A percentile compares a stretch with the other conserved stretches of the same genome.
phyloP scores from a whole-genome alignment of 192 early-diverging fungal genomes.

The Linnemannia schmuckeri region DNA sequence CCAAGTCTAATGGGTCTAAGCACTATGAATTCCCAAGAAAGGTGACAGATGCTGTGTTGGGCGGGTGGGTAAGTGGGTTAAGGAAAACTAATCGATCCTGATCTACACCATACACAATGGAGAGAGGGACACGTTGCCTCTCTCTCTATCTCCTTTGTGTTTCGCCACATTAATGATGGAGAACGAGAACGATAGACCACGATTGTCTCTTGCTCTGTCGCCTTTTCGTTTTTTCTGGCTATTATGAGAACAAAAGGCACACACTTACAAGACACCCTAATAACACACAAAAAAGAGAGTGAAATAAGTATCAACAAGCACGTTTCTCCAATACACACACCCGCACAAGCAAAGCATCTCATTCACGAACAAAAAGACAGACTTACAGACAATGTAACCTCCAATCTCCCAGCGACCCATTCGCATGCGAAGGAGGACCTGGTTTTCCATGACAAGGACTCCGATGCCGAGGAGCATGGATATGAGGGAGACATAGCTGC shows the following conservation, averaged over 20 bases:
- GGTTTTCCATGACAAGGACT: conserved; percentile 51
- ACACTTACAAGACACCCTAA: too few relatives aligned
- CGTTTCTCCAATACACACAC: not conserved
- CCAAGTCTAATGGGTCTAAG: not conserved
- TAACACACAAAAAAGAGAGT: not conserved
- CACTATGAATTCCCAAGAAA: not conserved
- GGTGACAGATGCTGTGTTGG: not conserved
- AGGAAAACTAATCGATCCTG: not conserved
- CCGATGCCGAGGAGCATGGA: conserved; percentile 44
- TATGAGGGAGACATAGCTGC: conserved; percentile 40
- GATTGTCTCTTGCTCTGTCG: not conserved
- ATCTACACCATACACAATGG: not conserved
- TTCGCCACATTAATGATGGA: not conserved
- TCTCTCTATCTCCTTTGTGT: not conserved
- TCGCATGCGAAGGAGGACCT: conserved; percentile 51
- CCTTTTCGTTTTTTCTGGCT: conserved; percentile 7
- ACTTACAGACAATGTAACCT: conserved; percentile 40
- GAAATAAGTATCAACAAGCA: not conserved
- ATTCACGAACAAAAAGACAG: not conserved
- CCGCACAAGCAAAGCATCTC: not conserved
- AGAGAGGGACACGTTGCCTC: not conserved
- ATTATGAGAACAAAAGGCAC: not conserved
- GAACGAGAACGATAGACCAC: not conserved
- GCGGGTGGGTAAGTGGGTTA: not conserved
- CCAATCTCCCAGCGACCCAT: conserved; percentile 51